phyloP scores from a whole-genome alignment of 2,329 filamentous ascomycete species.

The Xylaria sp. region DNA sequence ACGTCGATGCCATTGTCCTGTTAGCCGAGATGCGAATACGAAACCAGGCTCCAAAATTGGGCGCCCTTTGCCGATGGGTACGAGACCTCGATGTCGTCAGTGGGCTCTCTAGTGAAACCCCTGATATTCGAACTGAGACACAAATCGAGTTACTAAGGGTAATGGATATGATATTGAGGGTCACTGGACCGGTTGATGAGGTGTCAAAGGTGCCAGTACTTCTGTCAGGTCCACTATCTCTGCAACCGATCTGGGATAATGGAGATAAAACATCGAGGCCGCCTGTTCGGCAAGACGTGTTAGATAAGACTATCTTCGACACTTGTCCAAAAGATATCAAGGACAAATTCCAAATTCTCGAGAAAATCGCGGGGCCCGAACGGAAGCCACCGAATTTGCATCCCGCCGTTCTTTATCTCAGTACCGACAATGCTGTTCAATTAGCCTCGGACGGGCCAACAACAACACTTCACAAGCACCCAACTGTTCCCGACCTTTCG shows the following conservation, averaged over 20 bases:
- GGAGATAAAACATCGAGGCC: conserved; percentile 54
- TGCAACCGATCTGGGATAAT: conserved; percentile 71
- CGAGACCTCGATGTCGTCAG: conserved; percentile 75
- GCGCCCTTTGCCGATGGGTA: conserved; percentile 77
- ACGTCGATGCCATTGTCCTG: conserved; percentile 71
- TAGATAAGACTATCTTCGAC: conserved; percentile 65
- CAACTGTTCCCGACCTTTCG: conserved; percentile 69
- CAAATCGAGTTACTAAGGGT: conserved; percentile 68
- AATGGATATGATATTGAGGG: conserved; percentile 70
- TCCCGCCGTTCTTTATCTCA: conserved; percentile 71
- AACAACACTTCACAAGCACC: conserved; percentile 68
- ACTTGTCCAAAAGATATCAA: conserved; percentile 51
- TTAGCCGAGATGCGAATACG: conserved; percentile 76
- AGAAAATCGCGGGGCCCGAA: conserved; percentile 66
- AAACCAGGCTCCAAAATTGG: conserved; percentile 72
- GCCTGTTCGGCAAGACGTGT: conserved; percentile 65
- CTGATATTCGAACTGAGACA: conserved; percentile 54
- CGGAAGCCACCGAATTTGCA: conserved; percentile 76
- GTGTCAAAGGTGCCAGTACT: conserved; percentile 49
- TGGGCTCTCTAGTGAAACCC: conserved; percentile 66
- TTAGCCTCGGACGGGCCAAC: conserved; percentile 57
- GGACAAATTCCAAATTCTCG: conserved; percentile 65
- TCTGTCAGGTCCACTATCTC: conserved; percentile 60
- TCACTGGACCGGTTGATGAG: conserved; percentile 69
- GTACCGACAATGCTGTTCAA: conserved; percentile 64